Percentiles rank a stretch among this genome's conserved stretches.
Conservation (phyloP, 176 grass and related monocot genomes). For the Chrysopogon serrulatus region DNA sequence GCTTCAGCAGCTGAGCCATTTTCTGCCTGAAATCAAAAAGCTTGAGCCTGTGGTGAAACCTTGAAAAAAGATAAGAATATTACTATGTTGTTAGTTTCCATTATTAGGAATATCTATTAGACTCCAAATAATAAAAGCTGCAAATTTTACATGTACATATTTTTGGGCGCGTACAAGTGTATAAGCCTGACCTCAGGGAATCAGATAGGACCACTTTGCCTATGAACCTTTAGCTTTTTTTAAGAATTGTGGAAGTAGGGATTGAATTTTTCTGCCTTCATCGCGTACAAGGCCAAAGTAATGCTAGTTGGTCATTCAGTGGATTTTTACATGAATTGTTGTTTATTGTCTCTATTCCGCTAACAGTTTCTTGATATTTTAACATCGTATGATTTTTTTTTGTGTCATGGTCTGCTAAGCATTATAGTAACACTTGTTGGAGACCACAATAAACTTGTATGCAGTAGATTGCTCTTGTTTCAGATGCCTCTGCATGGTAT, state of each 20-base stretch:
- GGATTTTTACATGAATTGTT: background rate
- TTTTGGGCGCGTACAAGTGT: background rate
- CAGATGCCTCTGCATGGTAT: background rate
- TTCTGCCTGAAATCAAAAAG: background rate
- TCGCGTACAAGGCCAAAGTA: background rate
- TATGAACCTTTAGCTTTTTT: background rate
- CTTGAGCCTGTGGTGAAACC: background rate
- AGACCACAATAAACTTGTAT: background rate
- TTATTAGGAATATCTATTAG: background rate
- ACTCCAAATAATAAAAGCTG: background rate
- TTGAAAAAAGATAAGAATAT: background rate
- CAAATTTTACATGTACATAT: background rate
- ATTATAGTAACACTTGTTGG: background rate
- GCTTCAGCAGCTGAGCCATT: background rate
- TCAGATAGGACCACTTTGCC: background rate
- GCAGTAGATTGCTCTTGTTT: background rate
- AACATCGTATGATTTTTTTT: background rate
- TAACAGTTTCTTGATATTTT: background rate
- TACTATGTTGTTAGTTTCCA: background rate
- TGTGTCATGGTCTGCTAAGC: background rate
- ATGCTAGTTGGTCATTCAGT: background rate
- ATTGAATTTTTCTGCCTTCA: background rate
- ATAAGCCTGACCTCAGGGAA: background rate
- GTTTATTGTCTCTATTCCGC: background rate
- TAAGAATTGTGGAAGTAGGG: background rate